Evolutionary conservation across 106 monocot genomes (phyloP).

Genomic region (Apostasia ramifera): DNA sequence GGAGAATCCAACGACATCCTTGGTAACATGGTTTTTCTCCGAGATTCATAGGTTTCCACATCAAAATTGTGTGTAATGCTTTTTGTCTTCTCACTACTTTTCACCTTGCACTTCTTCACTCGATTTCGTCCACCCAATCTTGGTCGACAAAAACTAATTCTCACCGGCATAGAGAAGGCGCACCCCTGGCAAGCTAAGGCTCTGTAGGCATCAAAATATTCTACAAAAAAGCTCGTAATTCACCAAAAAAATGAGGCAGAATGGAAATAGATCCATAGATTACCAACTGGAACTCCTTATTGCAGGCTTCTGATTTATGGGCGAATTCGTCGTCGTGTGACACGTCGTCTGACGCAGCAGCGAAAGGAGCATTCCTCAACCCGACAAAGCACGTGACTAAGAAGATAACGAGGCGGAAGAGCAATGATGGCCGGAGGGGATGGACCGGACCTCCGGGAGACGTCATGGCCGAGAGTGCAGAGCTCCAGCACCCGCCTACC

Average conservation of each 20-base stretch:
- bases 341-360: slow-evolving; percentile 29
- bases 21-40: too few species aligned
- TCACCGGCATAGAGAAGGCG: neutral
- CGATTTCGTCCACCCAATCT: neutral
- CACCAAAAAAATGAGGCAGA: neutral
- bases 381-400: slow-evolving; percentile 15
- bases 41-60: too few species aligned
- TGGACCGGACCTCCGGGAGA: neutral
- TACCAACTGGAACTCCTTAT: slow-evolving; percentile 69
- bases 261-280: neutral
- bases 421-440: neutral
- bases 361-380: neutral
- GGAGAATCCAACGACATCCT: too few species aligned
- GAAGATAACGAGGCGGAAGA: slow-evolving; percentile 9
- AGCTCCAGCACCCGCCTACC: neutral
- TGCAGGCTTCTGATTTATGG: slow-evolving; percentile 32
- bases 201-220: neutral
- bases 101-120: too few species aligned
- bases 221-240: neutral
- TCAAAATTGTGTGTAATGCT: too few species aligned
- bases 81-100: too few species aligned
- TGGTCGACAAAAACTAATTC: neutral
- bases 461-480: slow-evolving; percentile 1
- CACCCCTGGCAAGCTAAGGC: neutral
- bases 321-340: slow-evolving; percentile 28